These are phyloP conservation scores for Salix arbutifolia DNA, from an alignment of 345 rosid species.

Conservation along the genomic window DNA sequence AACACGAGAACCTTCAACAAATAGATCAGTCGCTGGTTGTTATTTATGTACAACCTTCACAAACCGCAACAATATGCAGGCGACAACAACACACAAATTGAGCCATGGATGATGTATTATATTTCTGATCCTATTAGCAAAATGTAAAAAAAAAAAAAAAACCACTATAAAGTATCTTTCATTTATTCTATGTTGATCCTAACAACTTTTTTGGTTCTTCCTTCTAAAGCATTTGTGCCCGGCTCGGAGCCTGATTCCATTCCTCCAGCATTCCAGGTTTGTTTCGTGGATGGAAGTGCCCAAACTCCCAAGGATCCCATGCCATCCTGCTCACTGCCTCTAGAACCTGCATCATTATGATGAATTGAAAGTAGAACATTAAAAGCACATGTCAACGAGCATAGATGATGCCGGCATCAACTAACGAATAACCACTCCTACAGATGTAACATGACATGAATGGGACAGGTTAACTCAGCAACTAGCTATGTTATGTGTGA, in stretches of 20 bases:
- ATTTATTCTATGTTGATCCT: slow-evolving; percentile 69
- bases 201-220: slow-evolving; percentile 51
- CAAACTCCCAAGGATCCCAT: slow-evolving; percentile 22
- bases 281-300: slow-evolving; percentile 39
- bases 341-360: slow-evolving; percentile 26
- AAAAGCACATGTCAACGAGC: background rate
- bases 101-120: no score
- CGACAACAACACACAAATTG: no score
- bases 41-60: no score
- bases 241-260: background rate
- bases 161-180: background rate
- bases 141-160: background rate
- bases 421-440: no score
- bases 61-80: no score
- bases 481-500: background rate
- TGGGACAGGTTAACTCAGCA: background rate
- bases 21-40: no score
- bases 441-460: background rate
- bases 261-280: slow-evolving; percentile 2
- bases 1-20: no score
- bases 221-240: slow-evolving; percentile 16
- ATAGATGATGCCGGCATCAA: background rate
- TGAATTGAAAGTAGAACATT: background rate
- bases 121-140: background rate
- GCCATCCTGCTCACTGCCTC: slow-evolving; percentile 15